Conservation (phyloP, 23 red algal species). For the Gracilaria caudata region DNA sequence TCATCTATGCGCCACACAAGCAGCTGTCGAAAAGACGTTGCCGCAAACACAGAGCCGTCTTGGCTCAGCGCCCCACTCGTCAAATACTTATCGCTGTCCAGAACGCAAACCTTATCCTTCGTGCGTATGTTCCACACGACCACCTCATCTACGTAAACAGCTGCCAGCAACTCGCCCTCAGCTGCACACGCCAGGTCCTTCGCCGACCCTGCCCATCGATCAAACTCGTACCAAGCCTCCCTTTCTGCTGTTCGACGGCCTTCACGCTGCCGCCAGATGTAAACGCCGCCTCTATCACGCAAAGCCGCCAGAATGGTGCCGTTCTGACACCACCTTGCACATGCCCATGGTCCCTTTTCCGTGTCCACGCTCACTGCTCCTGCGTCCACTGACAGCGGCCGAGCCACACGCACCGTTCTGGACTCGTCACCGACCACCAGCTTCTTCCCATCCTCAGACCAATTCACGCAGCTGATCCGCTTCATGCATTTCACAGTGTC, state of each 20-base stretch:
- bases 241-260: background rate
- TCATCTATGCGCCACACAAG: background rate
- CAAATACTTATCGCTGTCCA: background rate
- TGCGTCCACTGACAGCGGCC: background rate
- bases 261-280: no score
- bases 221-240: no score
- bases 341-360: background rate
- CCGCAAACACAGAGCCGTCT: background rate
- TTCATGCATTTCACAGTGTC: background rate
- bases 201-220: background rate
- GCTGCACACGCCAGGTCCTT: background rate
- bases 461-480: background rate
- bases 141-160: background rate
- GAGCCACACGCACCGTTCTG: background rate
- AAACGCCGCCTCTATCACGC: no score
- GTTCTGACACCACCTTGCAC: background rate
- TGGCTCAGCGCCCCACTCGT: background rate
- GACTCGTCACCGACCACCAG: background rate
- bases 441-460: constrained; percentile 13
- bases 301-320: no score
- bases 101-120: background rate
- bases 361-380: background rate
- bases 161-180: background rate
- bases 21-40: no score
- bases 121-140: background rate